Conservation (phyloP, 352 stramenopile species). For the Phytophthora sp. region DNA sequence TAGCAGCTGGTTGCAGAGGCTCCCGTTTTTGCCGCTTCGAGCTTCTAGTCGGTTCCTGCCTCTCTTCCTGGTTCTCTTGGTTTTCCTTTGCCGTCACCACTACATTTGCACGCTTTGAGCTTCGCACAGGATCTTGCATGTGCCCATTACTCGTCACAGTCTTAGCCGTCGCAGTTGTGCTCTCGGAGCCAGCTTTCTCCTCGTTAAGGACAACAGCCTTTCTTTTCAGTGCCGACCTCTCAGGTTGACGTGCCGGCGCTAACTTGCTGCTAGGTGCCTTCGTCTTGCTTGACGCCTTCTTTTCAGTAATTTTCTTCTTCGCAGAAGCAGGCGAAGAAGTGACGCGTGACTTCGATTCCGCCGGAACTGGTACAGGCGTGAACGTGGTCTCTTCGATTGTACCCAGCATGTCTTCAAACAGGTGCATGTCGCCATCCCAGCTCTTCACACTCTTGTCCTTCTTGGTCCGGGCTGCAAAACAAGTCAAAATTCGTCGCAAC, state of each 20-base stretch:
- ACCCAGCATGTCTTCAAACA: constrained; percentile 59
- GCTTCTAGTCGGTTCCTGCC: constrained; percentile 6
- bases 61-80: not conserved
- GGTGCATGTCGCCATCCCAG: constrained; percentile 62
- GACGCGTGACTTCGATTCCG: not conserved
- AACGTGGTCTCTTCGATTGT: constrained; percentile 27
- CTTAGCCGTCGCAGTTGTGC: not conserved
- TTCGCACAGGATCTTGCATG: not conserved
- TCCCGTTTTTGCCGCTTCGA: constrained; percentile 34
- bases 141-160: constrained; percentile 4
- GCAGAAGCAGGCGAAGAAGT: not conserved
- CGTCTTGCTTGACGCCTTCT: constrained; percentile 7
- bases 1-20: not conserved
- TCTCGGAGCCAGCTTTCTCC: constrained; percentile 15
- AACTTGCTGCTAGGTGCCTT: not conserved
- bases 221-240: constrained; percentile 17
- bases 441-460: constrained; percentile 37
- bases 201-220: constrained; percentile 2
- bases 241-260: constrained; percentile 1
- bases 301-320: constrained; percentile 10
- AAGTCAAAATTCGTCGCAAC: too few relatives aligned
- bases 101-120: constrained; percentile 16
- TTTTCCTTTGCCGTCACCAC: constrained; percentile 4
- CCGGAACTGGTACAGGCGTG: constrained; percentile 16
- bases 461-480: constrained; percentile 22